Evolutionary conservation across 495 filamentous ascomycete genomes (phyloP).

Genomic region (Sordaria brevicollis): DNA sequence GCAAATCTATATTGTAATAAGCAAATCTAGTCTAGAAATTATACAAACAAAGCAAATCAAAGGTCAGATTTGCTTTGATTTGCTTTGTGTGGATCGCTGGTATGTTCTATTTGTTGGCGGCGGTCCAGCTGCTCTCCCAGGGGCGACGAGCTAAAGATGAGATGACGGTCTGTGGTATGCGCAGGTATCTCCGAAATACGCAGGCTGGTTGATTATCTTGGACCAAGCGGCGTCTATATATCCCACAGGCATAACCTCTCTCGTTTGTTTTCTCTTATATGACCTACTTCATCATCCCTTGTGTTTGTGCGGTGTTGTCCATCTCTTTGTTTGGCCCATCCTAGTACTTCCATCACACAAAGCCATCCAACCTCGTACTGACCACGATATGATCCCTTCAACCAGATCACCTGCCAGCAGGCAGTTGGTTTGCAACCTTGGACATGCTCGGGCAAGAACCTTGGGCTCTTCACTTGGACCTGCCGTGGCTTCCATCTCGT

Average conservation of each 20-base stretch:
- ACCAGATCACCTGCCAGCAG: not conserved
- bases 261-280: not conserved
- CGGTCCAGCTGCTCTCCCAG: not conserved
- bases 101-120: not conserved
- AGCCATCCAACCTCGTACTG: not conserved
- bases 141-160: not conserved
- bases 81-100: too few relatives aligned
- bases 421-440: not conserved
- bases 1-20: too few relatives aligned
- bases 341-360: not conserved
- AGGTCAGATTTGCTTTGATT: too few relatives aligned
- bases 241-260: not conserved
- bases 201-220: not conserved
- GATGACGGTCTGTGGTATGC: not conserved
- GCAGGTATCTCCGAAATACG: not conserved
- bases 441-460: not conserved
- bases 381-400: not conserved
- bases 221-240: not conserved
- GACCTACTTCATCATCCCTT: not conserved
- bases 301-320: not conserved
- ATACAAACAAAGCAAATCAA: too few relatives aligned
- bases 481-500: not conserved
- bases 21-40: too few relatives aligned
- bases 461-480: not conserved
- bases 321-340: not conserved